Evolutionary conservation across 371 early-diverging fungal species (phyloP).

Genomic region (Apophysomyces sp.): DNA sequence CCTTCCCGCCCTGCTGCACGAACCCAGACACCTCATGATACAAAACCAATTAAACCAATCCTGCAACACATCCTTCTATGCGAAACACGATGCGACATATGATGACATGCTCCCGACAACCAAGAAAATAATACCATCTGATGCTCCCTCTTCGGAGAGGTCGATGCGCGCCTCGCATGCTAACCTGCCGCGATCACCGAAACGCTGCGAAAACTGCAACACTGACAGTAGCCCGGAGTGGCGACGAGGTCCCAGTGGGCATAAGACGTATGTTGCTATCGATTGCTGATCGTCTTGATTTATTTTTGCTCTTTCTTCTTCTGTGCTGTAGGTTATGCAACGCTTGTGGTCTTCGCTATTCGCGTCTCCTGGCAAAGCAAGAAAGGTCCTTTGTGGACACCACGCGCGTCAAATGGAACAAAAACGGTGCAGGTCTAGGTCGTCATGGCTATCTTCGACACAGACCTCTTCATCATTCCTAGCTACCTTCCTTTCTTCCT

Average conservation of each 20-base stretch:
- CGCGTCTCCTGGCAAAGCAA: constrained; percentile 26
- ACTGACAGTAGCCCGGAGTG: constrained; percentile 77
- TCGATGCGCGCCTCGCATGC: neutral
- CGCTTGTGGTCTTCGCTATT: constrained; percentile 76
- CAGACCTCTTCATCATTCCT: neutral
- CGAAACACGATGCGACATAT: neutral
- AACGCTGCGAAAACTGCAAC: constrained; percentile 66
- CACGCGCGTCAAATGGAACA: neutral
- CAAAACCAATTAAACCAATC: neutral
- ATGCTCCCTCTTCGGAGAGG: neutral
- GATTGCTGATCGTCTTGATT: neutral
- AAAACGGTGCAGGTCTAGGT: neutral
- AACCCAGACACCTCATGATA: neutral
- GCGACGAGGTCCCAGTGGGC: constrained; percentile 79
- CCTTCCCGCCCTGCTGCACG: neutral
- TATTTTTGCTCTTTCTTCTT: neutral
- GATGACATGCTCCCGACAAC: neutral
- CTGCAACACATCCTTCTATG: neutral
- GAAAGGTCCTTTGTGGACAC: neutral
- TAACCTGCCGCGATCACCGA: constrained; percentile 8
- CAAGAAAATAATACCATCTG: neutral
- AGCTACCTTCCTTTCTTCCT: too few species aligned
- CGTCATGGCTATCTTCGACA: neutral
- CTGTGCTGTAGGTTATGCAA: constrained; percentile 62
- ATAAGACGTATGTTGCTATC: constrained; percentile 61